Conservation (phyloP, 495 filamentous ascomycete genomes). For the Margaritispora aquatica region DNA sequence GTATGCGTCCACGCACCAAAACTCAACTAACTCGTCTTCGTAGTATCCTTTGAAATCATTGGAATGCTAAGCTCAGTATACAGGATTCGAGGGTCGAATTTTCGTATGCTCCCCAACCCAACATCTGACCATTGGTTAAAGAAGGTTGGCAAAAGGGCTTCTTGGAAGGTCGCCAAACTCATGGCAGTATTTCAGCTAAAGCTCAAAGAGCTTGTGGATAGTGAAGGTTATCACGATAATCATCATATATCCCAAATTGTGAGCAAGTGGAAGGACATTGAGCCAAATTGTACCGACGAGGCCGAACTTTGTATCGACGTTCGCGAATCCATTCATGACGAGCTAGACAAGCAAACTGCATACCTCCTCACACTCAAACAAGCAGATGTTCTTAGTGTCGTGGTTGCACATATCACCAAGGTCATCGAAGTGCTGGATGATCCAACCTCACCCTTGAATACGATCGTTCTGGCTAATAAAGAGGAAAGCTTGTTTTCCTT, state of each 20-base stretch:
- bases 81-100: slow-evolving; percentile 34
- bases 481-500: slow-evolving; percentile 35
- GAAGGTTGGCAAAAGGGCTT: slow-evolving; percentile 23
- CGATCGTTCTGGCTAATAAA: slow-evolving; percentile 31
- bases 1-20: background rate
- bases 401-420: slow-evolving; percentile 20
- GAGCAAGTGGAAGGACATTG: slow-evolving; percentile 9
- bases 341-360: slow-evolving; percentile 26
- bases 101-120: slow-evolving; percentile 43
- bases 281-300: slow-evolving; percentile 15
- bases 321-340: slow-evolving; percentile 32
- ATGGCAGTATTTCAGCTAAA: slow-evolving; percentile 24
- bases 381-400: slow-evolving; percentile 14
- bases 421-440: slow-evolving; percentile 19
- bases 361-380: slow-evolving; percentile 23
- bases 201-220: slow-evolving; percentile 6
- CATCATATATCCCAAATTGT: slow-evolving; percentile 12
- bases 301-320: slow-evolving; percentile 20
- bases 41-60: slow-evolving; percentile 45
- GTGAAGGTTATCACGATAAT: background rate
- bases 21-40: background rate
- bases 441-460: slow-evolving; percentile 18
- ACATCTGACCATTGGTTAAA: slow-evolving; percentile 41
- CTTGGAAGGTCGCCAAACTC: slow-evolving; percentile 22
- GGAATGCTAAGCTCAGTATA: slow-evolving; percentile 44